Evolutionary conservation across 1,284 basidiomycete species (phyloP).

Genomic region (Spongispora temasekensis): DNA sequence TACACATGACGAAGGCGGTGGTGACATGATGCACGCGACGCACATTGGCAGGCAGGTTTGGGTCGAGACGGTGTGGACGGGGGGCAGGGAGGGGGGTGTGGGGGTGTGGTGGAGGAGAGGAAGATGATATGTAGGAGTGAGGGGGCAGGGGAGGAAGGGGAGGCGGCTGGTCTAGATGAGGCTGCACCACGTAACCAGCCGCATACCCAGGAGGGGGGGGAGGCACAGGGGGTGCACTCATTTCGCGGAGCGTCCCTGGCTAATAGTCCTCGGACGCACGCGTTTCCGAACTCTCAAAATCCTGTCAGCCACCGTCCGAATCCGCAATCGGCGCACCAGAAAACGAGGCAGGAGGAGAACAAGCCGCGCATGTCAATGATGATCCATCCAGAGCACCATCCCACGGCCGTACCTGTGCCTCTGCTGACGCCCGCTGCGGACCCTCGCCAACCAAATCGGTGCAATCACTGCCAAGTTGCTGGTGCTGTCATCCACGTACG

Average conservation of each 20-base stretch:
- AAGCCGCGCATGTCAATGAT: too few relatives aligned
- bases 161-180: slow-evolving; percentile 26
- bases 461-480: not conserved
- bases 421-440: too few relatives aligned
- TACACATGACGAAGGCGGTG: not conserved
- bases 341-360: too few relatives aligned
- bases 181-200: slow-evolving; percentile 6
- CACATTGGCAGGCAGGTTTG: slow-evolving; percentile 63
- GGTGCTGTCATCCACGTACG: not conserved
- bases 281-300: too few relatives aligned
- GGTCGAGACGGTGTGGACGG: slow-evolving; percentile 64
- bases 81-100: slow-evolving; percentile 64
- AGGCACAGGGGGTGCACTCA: slow-evolving; percentile 28
- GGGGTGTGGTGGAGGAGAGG: slow-evolving; percentile 20
- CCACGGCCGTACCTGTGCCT: too few relatives aligned
- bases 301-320: too few relatives aligned
- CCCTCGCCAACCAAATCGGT: not conserved
- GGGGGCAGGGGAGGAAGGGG: slow-evolving; percentile 49
- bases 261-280: slow-evolving; percentile 5
- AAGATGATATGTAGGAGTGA: slow-evolving; percentile 28
- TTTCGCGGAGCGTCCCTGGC: not conserved
- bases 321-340: too few relatives aligned
- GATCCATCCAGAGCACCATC: too few relatives aligned
- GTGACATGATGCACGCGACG: slow-evolving; percentile 29
- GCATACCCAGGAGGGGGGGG: slow-evolving; percentile 18